These are phyloP conservation scores for Calophaca sinica DNA, from an alignment of 306 rosid genomes.

Conservation along the genomic window DNA sequence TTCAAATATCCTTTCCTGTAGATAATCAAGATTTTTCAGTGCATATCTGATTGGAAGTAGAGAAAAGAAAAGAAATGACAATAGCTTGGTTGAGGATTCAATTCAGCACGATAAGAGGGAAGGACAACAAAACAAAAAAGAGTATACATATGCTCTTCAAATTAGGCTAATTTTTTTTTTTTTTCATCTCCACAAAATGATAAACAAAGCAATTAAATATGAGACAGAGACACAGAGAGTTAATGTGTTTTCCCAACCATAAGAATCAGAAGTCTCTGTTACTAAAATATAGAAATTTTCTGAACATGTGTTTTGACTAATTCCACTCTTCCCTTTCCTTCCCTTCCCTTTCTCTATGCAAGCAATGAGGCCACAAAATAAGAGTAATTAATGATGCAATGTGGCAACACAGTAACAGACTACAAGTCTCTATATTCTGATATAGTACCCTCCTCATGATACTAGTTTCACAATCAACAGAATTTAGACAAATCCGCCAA, in stretches of 20 bases:
- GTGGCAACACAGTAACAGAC: not conserved
- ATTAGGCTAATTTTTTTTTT: not conserved
- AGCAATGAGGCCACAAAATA: not conserved
- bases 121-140: not conserved
- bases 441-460: not conserved
- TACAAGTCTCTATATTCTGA: not conserved
- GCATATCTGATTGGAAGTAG: not conserved
- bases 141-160: not conserved
- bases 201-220: constrained; percentile 4
- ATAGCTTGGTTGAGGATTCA: constrained; percentile 20
- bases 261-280: constrained; percentile 19
- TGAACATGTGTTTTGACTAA: not conserved
- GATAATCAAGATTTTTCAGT: not conserved
- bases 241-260: not conserved
- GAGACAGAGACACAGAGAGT: not conserved
- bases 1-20: not conserved
- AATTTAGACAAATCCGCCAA: not conserved
- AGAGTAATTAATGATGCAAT: not conserved
- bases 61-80: constrained; percentile 3
- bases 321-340: not conserved
- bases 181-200: constrained; percentile 5
- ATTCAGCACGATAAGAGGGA: not conserved
- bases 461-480: not conserved
- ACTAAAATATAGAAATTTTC: not conserved
- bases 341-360: not conserved